Percentiles rank a stretch among this genome's conserved stretches.
phyloP scores from a whole-genome alignment of 2,329 filamentous ascomycete species.

The Ophiostoma tasmaniense region DNA sequence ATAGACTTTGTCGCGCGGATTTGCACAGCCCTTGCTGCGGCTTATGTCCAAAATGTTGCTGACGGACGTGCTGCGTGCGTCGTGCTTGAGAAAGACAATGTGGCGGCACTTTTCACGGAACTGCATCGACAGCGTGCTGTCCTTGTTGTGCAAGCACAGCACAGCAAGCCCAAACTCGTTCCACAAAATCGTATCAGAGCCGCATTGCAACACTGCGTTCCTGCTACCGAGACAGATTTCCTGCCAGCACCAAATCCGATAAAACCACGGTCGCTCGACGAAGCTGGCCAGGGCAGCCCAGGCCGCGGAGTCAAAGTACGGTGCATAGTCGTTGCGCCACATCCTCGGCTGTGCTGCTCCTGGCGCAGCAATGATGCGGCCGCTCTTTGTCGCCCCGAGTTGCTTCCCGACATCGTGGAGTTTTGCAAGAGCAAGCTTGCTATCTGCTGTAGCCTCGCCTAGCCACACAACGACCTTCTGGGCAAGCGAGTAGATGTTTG shows the following conservation, averaged over 20 bases:
- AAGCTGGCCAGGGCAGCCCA: constrained; percentile 5
- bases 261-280: constrained; percentile 1
- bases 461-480: constrained; percentile 3
- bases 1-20: constrained; percentile 12
- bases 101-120: constrained; percentile 10
- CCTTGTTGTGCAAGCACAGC: constrained; percentile 12
- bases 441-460: constrained; percentile 1
- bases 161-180: not conserved
- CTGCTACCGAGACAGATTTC: constrained; percentile 7
- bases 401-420: not conserved
- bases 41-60: constrained; percentile 10
- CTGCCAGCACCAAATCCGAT: constrained; percentile 11
- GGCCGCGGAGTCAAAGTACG: not conserved
- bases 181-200: not conserved
- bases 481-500: not conserved
- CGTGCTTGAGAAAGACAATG: constrained; percentile 9
- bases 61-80: constrained; percentile 8
- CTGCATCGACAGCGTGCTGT: constrained; percentile 11
- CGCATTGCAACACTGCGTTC: constrained; percentile 2
- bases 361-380: constrained; percentile 8
- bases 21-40: constrained; percentile 8
- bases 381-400: constrained; percentile 1
- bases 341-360: constrained; percentile 2
- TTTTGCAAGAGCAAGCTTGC: not conserved
- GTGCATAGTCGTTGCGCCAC: constrained; percentile 10